These are phyloP conservation scores for Boeremia lycopersici DNA, from an alignment of 2,329 filamentous ascomycete genomes.

Conservation along the genomic window DNA sequence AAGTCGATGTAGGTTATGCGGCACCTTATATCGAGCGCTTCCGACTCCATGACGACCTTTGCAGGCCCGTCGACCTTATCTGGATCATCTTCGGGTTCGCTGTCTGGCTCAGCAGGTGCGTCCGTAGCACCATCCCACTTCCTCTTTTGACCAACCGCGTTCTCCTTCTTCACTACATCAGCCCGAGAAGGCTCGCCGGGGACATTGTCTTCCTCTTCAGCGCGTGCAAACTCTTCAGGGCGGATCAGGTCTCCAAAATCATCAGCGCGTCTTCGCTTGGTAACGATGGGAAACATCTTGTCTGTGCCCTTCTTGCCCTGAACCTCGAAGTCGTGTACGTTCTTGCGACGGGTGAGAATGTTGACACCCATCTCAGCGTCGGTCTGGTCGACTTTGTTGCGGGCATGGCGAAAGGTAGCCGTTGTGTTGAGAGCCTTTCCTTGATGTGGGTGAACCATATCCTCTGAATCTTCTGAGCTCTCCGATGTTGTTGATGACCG, in stretches of 20 bases:
- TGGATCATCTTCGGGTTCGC: constrained; percentile 57
- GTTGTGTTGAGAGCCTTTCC: constrained; percentile 90
- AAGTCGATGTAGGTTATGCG: constrained; percentile 90
- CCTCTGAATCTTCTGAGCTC: constrained; percentile 85
- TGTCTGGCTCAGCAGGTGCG: constrained; percentile 51
- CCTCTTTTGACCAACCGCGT: constrained; percentile 81
- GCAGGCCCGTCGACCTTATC: constrained; percentile 70
- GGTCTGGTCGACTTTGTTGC: constrained; percentile 77
- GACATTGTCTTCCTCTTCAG: constrained; percentile 83
- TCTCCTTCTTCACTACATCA: constrained; percentile 56
- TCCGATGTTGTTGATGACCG: constrained; percentile 85
- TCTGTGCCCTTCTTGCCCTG: constrained; percentile 90
- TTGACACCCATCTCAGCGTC: constrained; percentile 94
- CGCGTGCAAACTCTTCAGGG: constrained; percentile 89
- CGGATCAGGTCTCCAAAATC: constrained; percentile 95
- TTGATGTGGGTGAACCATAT: constrained; percentile 70
- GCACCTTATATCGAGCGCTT: constrained; percentile 71
- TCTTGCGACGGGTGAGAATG: constrained; percentile 84
- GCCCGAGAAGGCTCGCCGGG: constrained; percentile 67
- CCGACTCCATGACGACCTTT: constrained; percentile 71
- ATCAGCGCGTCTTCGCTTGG: constrained; percentile 78
- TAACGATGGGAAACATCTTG: constrained; percentile 86
- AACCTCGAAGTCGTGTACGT: constrained; percentile 92
- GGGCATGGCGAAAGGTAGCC: constrained; percentile 80
- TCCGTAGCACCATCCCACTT: constrained; percentile 79